These are phyloP conservation scores for Aphanomyces cochlioides DNA, from an alignment of 352 stramenopile genomes.

Conservation along the genomic window DNA sequence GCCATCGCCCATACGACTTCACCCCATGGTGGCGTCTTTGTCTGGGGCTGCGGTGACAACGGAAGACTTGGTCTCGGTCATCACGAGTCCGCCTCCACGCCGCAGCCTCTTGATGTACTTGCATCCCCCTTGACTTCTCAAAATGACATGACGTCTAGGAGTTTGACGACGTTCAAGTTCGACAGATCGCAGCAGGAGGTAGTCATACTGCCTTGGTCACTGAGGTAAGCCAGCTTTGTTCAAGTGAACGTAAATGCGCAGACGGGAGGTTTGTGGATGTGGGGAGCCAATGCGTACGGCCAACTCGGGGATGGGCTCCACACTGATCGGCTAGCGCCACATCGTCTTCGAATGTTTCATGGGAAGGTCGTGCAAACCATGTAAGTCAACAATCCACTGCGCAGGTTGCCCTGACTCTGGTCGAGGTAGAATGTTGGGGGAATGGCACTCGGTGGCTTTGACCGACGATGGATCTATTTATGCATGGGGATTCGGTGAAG, in stretches of 20 bases:
- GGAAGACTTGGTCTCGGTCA: conserved; percentile 53
- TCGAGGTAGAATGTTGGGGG: conserved; percentile 45
- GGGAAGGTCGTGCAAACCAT: conserved; percentile 38
- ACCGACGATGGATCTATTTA: conserved; percentile 52
- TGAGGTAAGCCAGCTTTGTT: not conserved
- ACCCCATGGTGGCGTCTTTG: conserved; percentile 38
- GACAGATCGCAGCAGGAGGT: conserved; percentile 48
- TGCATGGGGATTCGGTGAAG: conserved; percentile 67
- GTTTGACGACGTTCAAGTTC: conserved; percentile 36
- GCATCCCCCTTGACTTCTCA: not conserved
- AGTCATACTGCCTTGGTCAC: conserved; percentile 55
- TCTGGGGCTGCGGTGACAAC: conserved; percentile 65
- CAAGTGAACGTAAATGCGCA: not conserved
- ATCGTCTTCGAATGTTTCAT: conserved; percentile 43
- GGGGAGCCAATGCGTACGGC: conserved; percentile 53
- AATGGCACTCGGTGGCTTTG: conserved; percentile 72
- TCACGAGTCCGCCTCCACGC: conserved; percentile 44
- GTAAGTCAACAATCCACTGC: not conserved
- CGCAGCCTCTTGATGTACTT: conserved; percentile 39
- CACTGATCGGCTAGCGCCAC: conserved; percentile 42
- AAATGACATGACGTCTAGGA: not conserved
- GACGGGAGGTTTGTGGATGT: conserved; percentile 50
- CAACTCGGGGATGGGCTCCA: conserved; percentile 49
- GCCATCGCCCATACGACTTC: conserved; percentile 43
- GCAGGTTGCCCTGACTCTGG: not conserved